Percentiles rank a stretch among this genome's conserved stretches.
Evolutionary conservation across 441 rosid genomes (phyloP).

Genomic region (Jatropha podagrica): DNA sequence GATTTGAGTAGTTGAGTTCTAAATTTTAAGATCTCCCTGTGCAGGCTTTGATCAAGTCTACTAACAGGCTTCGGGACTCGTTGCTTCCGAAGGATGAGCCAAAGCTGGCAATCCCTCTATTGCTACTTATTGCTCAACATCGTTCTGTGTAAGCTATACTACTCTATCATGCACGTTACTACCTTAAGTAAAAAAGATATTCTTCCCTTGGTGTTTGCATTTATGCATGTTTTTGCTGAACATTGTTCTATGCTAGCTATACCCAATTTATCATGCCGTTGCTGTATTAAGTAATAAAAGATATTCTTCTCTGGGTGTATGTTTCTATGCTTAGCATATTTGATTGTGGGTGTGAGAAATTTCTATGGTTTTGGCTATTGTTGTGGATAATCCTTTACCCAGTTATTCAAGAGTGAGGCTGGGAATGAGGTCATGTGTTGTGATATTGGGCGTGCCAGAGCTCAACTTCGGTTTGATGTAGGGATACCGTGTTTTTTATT

Average conservation of each 20-base stretch:
- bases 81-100: slow-evolving; percentile 97
- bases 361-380: not conserved
- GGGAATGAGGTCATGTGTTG: not conserved
- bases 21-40: slow-evolving; percentile 15
- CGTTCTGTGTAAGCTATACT: slow-evolving; percentile 84
- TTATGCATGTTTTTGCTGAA: slow-evolving; percentile 60
- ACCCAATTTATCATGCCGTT: slow-evolving; percentile 21
- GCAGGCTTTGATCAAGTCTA: slow-evolving; percentile 96
- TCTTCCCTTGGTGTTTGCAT: not conserved
- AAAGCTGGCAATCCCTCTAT: slow-evolving; percentile 88
- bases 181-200: not conserved
- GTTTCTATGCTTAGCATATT: not conserved
- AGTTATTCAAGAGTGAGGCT: not conserved
- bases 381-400: not conserved
- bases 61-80: slow-evolving; percentile 91
- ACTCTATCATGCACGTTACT: slow-evolving; percentile 22
- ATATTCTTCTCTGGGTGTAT: not conserved
- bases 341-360: not conserved
- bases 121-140: slow-evolving; percentile 95
- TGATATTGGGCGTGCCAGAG: not conserved
- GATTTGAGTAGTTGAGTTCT: not conserved
- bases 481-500: not conserved
- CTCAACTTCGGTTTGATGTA: not conserved
- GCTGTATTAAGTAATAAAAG: not conserved
- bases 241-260: slow-evolving; percentile 90